Evolutionary conservation across 2,329 filamentous ascomycete species (phyloP).

Genomic region (Pseudogymnoascus pannorum): DNA sequence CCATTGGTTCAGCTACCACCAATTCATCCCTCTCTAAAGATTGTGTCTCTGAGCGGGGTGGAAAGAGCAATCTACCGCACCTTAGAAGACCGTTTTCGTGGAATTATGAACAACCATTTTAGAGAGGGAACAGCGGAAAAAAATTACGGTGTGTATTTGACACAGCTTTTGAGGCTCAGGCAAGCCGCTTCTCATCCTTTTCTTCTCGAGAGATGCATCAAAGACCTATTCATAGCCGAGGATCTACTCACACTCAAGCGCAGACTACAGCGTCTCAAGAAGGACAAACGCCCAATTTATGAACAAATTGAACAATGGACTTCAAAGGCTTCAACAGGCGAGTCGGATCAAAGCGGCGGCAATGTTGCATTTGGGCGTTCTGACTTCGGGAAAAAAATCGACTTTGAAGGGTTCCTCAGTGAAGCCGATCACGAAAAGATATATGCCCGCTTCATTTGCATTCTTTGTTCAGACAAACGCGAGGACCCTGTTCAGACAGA

Average conservation of each 20-base stretch:
- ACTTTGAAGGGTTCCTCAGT: not conserved
- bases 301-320: constrained; percentile 25
- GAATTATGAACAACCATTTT: constrained; percentile 23
- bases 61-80: constrained; percentile 48
- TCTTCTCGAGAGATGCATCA: constrained; percentile 27
- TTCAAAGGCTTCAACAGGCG: not conserved
- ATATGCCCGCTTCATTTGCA: not conserved
- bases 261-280: constrained; percentile 13
- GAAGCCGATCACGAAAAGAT: not conserved
- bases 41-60: constrained; percentile 42
- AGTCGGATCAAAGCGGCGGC: not conserved
- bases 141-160: constrained; percentile 23
- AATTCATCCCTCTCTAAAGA: constrained; percentile 36
- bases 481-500: not conserved
- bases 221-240: constrained; percentile 24
- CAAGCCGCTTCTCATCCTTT: constrained; percentile 28
- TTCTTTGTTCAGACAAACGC: not conserved
- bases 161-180: constrained; percentile 27
- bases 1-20: constrained; percentile 48
- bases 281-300: constrained; percentile 19
- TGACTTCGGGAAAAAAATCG: not conserved
- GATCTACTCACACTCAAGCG: constrained; percentile 19
- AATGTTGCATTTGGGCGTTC: not conserved
- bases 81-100: constrained; percentile 32
- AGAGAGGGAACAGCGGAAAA: constrained; percentile 14